phyloP scores from a whole-genome alignment of 345 rosid species.

The Orychophragmus violaceus region DNA sequence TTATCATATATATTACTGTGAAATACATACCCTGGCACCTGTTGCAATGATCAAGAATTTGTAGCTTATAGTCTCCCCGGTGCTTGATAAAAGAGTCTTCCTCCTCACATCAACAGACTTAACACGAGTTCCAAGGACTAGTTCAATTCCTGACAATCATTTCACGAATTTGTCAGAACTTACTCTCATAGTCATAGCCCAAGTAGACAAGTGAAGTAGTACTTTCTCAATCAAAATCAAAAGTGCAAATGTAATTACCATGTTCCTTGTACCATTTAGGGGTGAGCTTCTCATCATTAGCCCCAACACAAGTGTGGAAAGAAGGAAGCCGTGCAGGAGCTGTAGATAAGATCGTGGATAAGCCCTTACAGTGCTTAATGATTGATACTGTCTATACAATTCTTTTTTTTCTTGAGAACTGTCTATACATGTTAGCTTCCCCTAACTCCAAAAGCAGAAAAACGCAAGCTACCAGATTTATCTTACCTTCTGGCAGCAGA shows the following conservation, averaged over 20 bases:
- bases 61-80: constrained; percentile 94
- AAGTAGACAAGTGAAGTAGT: not conserved
- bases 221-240: not conserved
- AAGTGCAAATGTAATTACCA: constrained; percentile 43
- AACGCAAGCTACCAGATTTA: constrained; percentile 2
- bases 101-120: constrained; percentile 85
- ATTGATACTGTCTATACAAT: not conserved
- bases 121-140: constrained; percentile 88
- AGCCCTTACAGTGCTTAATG: not conserved
- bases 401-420: not conserved
- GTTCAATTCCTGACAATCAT: constrained; percentile 66
- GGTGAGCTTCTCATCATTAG: constrained; percentile 79
- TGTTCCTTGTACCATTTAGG: constrained; percentile 89
- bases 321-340: constrained; percentile 93
- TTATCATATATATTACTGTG: constrained; percentile 1
- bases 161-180: not conserved
- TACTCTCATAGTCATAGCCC: not conserved
- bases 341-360: constrained; percentile 34
- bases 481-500: constrained; percentile 72
- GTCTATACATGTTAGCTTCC: not conserved
- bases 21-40: constrained; percentile 94
- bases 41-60: constrained; percentile 84
- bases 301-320: constrained; percentile 96
- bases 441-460: constrained; percentile 3
- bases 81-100: constrained; percentile 69